Evolutionary conservation across 2,329 filamentous ascomycete species (phyloP).

Genomic region (Trichoderma koningii): DNA sequence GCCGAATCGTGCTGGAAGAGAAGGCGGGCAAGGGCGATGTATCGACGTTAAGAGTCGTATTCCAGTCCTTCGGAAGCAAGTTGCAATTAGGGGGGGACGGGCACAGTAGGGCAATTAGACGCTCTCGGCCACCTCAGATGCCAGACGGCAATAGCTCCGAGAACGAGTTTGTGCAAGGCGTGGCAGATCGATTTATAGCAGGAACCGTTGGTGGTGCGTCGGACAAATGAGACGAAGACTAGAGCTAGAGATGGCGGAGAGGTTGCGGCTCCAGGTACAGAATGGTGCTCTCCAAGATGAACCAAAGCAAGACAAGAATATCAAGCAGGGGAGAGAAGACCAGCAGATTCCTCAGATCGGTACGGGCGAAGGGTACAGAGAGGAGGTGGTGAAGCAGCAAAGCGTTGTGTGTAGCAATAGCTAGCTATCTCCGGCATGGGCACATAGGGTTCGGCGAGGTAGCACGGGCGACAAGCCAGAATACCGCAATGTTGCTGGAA

Average conservation of each 20-base stretch:
- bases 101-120: not conserved
- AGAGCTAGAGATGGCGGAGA: constrained; percentile 4
- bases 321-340: not conserved
- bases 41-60: not conserved
- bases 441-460: constrained; percentile 18
- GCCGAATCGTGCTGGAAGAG: not conserved
- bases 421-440: constrained; percentile 19
- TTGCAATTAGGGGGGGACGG: not conserved
- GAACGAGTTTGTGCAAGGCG: constrained; percentile 8
- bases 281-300: not conserved
- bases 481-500: constrained; percentile 13
- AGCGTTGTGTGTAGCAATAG: constrained; percentile 19
- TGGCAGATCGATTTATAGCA: constrained; percentile 16
- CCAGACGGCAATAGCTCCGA: not conserved
- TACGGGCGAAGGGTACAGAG: not conserved
- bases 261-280: constrained; percentile 11
- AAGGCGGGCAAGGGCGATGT: not conserved
- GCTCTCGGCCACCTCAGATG: not conserved
- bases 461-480: constrained; percentile 10
- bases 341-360: constrained; percentile 1
- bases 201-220: not conserved
- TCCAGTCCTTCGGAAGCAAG: not conserved
- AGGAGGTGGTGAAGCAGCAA: not conserved
- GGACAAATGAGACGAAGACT: constrained; percentile 13
- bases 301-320: not conserved